phyloP scores from a whole-genome alignment of 139 green algal species.

The Desmodesmus armatus region DNA sequence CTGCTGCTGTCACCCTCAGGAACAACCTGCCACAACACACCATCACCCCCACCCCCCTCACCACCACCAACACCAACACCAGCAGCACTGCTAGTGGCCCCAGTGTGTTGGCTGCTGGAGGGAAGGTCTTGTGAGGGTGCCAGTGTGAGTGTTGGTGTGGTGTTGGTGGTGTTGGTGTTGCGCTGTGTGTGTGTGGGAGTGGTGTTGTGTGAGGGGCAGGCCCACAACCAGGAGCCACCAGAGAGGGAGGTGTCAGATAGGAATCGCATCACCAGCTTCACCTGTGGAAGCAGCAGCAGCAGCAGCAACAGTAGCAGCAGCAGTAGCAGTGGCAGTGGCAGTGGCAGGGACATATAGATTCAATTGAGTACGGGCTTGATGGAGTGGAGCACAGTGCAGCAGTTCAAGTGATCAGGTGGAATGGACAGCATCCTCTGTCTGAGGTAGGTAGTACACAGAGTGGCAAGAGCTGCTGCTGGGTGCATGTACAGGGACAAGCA shows the following conservation, averaged over 20 bases:
- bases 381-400: too few relatives aligned
- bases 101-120: neutral
- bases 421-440: too few relatives aligned
- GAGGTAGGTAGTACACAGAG: too few relatives aligned
- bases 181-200: neutral
- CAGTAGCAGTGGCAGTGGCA: too few relatives aligned
- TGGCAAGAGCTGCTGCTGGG: too few relatives aligned
- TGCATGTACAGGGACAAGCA: too few relatives aligned
- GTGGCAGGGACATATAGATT: too few relatives aligned
- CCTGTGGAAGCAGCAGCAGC: slow-evolving; percentile 34
- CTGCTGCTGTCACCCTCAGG: neutral
- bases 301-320: too few relatives aligned
- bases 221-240: slow-evolving; percentile 71
- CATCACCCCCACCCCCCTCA: too few relatives aligned
- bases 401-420: too few relatives aligned
- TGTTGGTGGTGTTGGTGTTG: neutral
- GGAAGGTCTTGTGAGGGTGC: neutral
- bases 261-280: slow-evolving; percentile 77
- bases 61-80: too few relatives aligned
- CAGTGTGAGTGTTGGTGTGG: neutral
- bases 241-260: slow-evolving; percentile 72
- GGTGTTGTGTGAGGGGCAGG: slow-evolving; percentile 31
- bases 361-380: too few relatives aligned
- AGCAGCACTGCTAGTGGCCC: neutral
- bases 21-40: slow-evolving; percentile 1